Conservation (phyloP, 331 rosid genomes). For the Cydonia oblonga region DNA sequence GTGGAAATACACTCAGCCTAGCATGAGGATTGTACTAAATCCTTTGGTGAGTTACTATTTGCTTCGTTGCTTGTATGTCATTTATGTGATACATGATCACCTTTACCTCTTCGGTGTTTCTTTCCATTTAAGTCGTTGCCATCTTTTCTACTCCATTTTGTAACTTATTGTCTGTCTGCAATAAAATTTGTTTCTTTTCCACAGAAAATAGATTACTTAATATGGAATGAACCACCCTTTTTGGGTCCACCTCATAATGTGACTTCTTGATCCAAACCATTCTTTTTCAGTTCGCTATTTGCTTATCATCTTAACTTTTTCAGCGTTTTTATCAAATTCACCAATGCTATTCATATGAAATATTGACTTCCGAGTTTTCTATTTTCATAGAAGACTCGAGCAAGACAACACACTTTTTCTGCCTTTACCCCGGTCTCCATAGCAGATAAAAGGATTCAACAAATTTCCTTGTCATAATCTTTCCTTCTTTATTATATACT, state of each 20-base stretch:
- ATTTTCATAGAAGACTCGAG: not conserved
- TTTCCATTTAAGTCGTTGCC: not conserved
- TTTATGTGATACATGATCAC: not conserved
- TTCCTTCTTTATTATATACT: not conserved
- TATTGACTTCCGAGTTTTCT: not conserved
- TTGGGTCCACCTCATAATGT: not conserved
- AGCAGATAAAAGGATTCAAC: not conserved
- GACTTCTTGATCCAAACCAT: not conserved
- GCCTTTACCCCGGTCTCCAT: not conserved
- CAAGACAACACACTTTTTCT: not conserved
- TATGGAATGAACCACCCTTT: not conserved
- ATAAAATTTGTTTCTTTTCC: not conserved
- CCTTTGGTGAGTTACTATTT: slow-evolving; percentile 65
- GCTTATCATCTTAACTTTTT: not conserved
- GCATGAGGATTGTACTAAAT: slow-evolving; percentile 92
- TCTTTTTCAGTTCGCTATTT: not conserved
- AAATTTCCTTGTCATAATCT: not conserved
- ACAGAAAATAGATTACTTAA: not conserved
- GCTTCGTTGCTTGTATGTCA: not conserved
- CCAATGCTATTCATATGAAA: not conserved
- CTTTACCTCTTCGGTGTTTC: not conserved
- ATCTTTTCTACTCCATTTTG: not conserved
- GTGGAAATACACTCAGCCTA: slow-evolving; percentile 75
- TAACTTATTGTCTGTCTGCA: not conserved
- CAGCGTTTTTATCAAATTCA: not conserved